These are phyloP conservation scores for Glomus cerebriforme DNA, from an alignment of 192 early-diverging fungal genomes.

Conservation along the genomic window DNA sequence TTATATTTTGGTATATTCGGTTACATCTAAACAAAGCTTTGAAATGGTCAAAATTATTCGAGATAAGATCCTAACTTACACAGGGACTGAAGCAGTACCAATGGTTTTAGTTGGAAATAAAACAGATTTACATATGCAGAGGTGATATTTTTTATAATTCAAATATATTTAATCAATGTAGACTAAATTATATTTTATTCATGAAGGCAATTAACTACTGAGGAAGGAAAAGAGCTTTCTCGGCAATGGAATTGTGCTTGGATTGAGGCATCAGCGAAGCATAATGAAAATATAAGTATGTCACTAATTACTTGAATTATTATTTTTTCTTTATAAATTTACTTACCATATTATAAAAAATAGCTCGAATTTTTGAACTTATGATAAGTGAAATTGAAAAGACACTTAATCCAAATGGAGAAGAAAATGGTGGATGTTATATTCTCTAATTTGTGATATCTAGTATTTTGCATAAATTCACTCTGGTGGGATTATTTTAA, in stretches of 20 bases:
- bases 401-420: conserved; percentile 57
- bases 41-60: conserved; percentile 89
- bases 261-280: conserved; percentile 91
- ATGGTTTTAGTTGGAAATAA: conserved; percentile 95
- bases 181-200: not conserved
- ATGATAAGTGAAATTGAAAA: conserved; percentile 86
- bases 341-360: conserved; percentile 2
- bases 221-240: conserved; percentile 82
- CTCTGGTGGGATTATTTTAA: not conserved
- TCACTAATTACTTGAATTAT: not conserved
- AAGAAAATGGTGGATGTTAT: conserved; percentile 56
- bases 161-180: not conserved
- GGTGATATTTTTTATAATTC: conserved; percentile 36
- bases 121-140: conserved; percentile 76
- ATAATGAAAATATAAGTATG: conserved; percentile 85
- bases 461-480: not conserved
- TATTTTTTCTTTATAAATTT: not conserved
- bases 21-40: conserved; percentile 80
- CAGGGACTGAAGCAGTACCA: conserved; percentile 87
- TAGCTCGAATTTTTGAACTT: conserved; percentile 76
- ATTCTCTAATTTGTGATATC: conserved; percentile 36
- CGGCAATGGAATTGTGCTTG: conserved; percentile 81
- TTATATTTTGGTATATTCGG: conserved; percentile 93
- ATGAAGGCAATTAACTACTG: conserved; percentile 69
- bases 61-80: conserved; percentile 92